phyloP scores from a whole-genome alignment of 1,139 yeast genomes.

The Candida tetrigidarum region DNA sequence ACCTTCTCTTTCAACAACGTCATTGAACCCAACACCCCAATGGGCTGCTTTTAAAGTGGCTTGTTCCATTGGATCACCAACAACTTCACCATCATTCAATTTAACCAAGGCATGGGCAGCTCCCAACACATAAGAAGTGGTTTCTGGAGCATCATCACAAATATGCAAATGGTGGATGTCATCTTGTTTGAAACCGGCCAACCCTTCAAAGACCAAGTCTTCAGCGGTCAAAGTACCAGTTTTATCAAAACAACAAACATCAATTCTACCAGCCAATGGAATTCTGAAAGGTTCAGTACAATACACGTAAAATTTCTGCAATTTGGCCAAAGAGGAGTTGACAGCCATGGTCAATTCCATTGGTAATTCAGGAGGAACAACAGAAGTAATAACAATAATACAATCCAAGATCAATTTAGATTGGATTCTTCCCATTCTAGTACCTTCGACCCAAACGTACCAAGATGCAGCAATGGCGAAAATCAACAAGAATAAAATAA shows the following conservation, averaged over 20 bases:
- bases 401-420: conserved; percentile 94
- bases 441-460: conserved; percentile 99
- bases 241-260: conserved; percentile 97
- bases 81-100: conserved; percentile 94
- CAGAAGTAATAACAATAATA: conserved; percentile 93
- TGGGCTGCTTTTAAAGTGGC: conserved; percentile 88
- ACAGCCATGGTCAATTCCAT: conserved; percentile 99
- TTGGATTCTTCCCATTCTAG: conserved; percentile 92
- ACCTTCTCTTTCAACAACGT: conserved; percentile 54
- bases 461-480: conserved; percentile 97
- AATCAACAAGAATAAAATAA: conserved; percentile 83
- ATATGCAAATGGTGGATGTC: conserved; percentile 61
- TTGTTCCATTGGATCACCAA: conserved; percentile 99
- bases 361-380: conserved; percentile 98
- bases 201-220: conserved; percentile 94
- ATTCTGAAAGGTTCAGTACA: conserved; percentile 99
- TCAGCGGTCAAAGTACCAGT: conserved; percentile 99
- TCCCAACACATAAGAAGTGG: conserved; percentile 79
- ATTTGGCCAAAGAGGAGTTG: conserved; percentile 84
- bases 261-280: conserved; percentile 97
- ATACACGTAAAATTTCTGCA: conserved; percentile 85
- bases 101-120: conserved; percentile 96
- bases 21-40: conserved; percentile 83
- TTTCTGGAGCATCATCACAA: conserved; percentile 63
- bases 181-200: conserved; percentile 74